Conservation (phyloP, 208 protist species). For the Trypanosoma rangeli region DNA sequence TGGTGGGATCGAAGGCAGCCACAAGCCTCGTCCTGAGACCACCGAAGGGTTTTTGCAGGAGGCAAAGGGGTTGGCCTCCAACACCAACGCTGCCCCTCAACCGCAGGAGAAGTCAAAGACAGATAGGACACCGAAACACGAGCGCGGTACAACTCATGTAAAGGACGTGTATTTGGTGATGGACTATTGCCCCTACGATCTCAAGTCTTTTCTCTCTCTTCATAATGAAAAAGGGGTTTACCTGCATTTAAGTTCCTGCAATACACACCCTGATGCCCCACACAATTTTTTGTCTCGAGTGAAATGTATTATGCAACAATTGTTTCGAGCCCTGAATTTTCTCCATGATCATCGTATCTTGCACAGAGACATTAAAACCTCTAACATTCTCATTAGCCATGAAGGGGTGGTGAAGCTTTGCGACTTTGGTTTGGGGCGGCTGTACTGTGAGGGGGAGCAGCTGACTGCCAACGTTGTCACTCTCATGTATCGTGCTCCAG, state of each 20-base stretch:
- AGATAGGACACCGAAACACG: not conserved
- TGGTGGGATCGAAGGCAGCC: not conserved
- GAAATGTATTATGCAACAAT: slow-evolving; percentile 77
- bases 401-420: slow-evolving; percentile 78
- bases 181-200: slow-evolving; percentile 79
- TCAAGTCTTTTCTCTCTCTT: slow-evolving; percentile 67
- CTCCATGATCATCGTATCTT: slow-evolving; percentile 83
- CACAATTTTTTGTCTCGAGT: slow-evolving; percentile 63
- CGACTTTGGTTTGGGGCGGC: slow-evolving; percentile 88
- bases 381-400: slow-evolving; percentile 80
- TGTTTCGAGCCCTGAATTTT: slow-evolving; percentile 72
- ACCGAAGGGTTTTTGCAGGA: not conserved
- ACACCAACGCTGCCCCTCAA: slow-evolving; percentile 4
- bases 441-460: slow-evolving; percentile 79
- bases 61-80: not conserved
- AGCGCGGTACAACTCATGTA: slow-evolving; percentile 25
- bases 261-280: slow-evolving; percentile 51
- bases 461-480: slow-evolving; percentile 92
- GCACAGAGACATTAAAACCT: slow-evolving; percentile 89
- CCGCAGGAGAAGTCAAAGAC: slow-evolving; percentile 7
- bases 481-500: slow-evolving; percentile 96
- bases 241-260: slow-evolving; percentile 64
- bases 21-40: not conserved
- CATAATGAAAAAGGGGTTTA: slow-evolving; percentile 33
- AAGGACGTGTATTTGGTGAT: slow-evolving; percentile 84